These are phyloP conservation scores for Conticribra weissflogii DNA, from an alignment of 108 stramenopile genomes.

Conservation along the genomic window DNA sequence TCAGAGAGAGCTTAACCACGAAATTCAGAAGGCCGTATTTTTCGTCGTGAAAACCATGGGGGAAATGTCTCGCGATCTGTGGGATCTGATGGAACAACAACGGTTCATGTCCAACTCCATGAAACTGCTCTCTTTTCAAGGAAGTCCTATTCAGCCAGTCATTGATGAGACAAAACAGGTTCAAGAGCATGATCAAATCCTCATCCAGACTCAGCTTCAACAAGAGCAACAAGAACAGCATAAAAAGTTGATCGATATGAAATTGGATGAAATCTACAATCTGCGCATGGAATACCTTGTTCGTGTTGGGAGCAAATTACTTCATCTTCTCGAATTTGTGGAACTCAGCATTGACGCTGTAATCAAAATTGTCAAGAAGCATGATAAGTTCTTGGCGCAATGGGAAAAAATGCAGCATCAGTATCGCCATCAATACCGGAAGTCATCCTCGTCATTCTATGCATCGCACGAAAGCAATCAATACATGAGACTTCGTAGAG, in stretches of 20 bases:
- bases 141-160: too few species aligned
- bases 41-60: slow-evolving; percentile 65
- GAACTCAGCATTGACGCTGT: slow-evolving; percentile 69
- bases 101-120: background rate
- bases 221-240: slow-evolving; percentile 3
- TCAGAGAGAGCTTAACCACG: slow-evolving; percentile 53
- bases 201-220: background rate
- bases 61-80: slow-evolving; percentile 45
- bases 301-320: slow-evolving; percentile 46
- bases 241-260: background rate
- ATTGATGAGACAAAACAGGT: too few species aligned
- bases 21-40: slow-evolving; percentile 74
- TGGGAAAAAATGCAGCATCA: slow-evolving; percentile 16
- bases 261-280: slow-evolving; percentile 20
- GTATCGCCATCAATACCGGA: slow-evolving; percentile 24
- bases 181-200: slow-evolving; percentile 7
- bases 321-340: slow-evolving; percentile 62
- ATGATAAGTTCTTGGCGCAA: slow-evolving; percentile 62
- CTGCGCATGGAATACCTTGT: slow-evolving; percentile 31
- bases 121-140: too few species aligned
- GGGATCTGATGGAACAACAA: slow-evolving; percentile 21
- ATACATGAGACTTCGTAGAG: slow-evolving; percentile 36
- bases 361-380: slow-evolving; percentile 86
- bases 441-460: too few species aligned
- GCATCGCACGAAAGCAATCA: slow-evolving; percentile 34